Evolutionary conservation across 768 basidiomycete genomes (phyloP), one percentile per base, ranked within the genome.

Genomic region (Boletellus ananiceps): DNA sequence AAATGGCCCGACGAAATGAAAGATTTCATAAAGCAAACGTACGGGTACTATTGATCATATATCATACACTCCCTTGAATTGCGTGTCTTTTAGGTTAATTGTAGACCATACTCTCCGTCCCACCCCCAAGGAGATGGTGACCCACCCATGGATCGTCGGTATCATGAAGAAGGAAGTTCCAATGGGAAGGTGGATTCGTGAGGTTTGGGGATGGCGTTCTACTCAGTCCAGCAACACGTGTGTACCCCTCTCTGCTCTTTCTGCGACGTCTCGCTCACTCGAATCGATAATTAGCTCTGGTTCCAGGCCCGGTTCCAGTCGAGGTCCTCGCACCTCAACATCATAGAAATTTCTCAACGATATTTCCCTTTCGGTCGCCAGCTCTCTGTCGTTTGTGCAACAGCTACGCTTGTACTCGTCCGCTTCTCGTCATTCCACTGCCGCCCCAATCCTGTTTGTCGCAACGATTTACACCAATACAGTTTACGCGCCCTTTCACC

Each of bases 1-100:
- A 70, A 54, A 52, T 95, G 91, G 88, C 84, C 82, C 53, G 74
- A 81, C 29, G 82, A 82, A 21, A 93, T 95, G 86, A 95, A 94
- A 68, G 86, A 92, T 57, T 96, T 95, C 69, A 83, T 95, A 69
- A 83, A 78, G 62, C 76, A 80, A 62, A 82, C 89, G 93, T 94
- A 64, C 61, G 88, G 73, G 15, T 16, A 18, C 12, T 35, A 7
- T 51, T 34, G 23, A 41, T 56, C 47, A 34, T 18, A 21, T 39
- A 8, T 16, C 19, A 33, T 35, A 19, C 36, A 39, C 47, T 50
- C 47, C 31, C 52, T 36, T 31, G 8, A 41, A 13, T 32, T 56
- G 14, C 42, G n/a, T 40, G 11, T 45, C 52, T 14, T 36, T 27
- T 55, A 93, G 88, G 58, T 76, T 91, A 53, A 88, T 78, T 52